Base-by-base conservation (phyloP, 495 filamentous ascomycete species). In the Podospora pseudocomata region DNA sequence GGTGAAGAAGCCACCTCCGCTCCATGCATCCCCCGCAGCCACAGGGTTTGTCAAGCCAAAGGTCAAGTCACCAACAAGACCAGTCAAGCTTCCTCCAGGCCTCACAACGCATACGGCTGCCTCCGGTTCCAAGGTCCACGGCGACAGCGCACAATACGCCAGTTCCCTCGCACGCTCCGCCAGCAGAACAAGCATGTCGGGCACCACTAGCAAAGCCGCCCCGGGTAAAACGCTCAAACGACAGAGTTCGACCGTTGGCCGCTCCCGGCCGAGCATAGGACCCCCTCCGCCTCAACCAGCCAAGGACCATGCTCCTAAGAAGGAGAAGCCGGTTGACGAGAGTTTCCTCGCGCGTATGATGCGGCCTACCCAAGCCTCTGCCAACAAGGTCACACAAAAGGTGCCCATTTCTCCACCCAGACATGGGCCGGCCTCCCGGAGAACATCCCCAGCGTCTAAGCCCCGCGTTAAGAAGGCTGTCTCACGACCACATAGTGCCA, bases 271-370 rank as follows among this genome's bases (percentile, higher is more conserved):
- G 1, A 85, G 84, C 63, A 67, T 86, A 19, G 84, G 84, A 9
- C 81, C 75, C 15, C 84, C 84, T 23, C 84, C 84, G 15, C 83
- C 84, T 64, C 75, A 74, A 66, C 19, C 72, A 32, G 66, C 74
- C 18, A 75, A 80, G 73, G 81, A 86, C 16, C 76, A 81, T 23
- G 67, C 74, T 4, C 66, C 70, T 2, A 82, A 80, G 68, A 81
- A 74, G 60, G 81, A 83, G 53, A 76, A 73, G 64, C 75, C 86
- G 1, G 83, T 89, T 2, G 89, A 91, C 72, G 90, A 93, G 65
- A 79, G 89, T 3, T 97, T 97, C 79, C 83, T 97, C 18, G 92
- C 91, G 7, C 84, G 93, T 66, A 96, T 97, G 93, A 97, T 92
- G 92, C 87, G 92, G 13, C 93, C 93, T 4, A 97, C 93, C 9